Evolutionary conservation across 306 rosid species (phyloP), one percentile per base, ranked within the genome.

Genomic region (Macrotyloma uniflorum): DNA sequence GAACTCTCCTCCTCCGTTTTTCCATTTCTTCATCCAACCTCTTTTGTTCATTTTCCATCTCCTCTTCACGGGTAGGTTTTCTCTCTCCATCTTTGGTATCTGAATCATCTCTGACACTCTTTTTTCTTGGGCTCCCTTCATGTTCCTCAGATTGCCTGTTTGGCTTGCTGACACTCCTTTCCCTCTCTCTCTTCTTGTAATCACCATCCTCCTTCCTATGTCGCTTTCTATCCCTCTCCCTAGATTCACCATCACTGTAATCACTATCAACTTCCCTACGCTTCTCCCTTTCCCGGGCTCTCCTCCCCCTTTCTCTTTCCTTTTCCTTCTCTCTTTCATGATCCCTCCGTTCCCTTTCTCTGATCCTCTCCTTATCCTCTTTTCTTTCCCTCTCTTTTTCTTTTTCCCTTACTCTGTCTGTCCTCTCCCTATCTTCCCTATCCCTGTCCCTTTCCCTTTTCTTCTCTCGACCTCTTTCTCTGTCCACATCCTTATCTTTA

Each of bases 1-100:
- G 98, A 70, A 94, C 98, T 83, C 97, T 91, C 75, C 98, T 87
- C 86, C 98, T 88, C 75, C 98, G 77, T 86, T 94, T 94, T 80
- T 94, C 98, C 94, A 91, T 90, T 76, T 94, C 97, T 38, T 94
- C 97, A 71, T 94, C 98, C 86, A 94, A 81, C 83, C 80, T 91
- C 72, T 32, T 85, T 66, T 91, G 92, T 76, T 94, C 98, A 47
- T 87, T 89, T 84, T 94, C 97, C 42, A 94, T 74, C 85, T 90
- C 96, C 90, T 86, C 96, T 71, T 90, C 98, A 35, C 84, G 87
- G 16, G 91, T 82, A 23, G 79, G 85, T 73, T 85, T 82, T 22
- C 49, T 85, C 71, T 87, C 93, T 43, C 78, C 76, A 15, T 90
- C 93, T 65, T 75, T 80, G 55, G 79, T 73, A 83, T 85, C 88